These are phyloP conservation scores for Myochromella boudieri DNA, from an alignment of 768 basidiomycete species.

Conservation along the genomic window DNA sequence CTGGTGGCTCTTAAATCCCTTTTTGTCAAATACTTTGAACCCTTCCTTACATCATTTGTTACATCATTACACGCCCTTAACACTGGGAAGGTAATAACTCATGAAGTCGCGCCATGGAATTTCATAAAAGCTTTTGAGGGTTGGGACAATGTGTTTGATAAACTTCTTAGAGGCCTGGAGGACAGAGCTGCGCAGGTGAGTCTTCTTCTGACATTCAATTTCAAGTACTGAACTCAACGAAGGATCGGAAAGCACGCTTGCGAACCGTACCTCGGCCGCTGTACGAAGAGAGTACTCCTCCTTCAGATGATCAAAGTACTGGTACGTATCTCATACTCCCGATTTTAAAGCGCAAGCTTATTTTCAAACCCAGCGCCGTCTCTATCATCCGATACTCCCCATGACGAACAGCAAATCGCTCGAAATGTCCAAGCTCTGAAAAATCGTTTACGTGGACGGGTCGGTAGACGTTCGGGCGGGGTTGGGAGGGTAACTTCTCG, in stretches of 20 bases:
- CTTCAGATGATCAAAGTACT: constrained; percentile 61
- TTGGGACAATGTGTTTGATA: constrained; percentile 83
- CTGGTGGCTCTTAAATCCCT: constrained; percentile 76
- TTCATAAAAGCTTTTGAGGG: constrained; percentile 69
- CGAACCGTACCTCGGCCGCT: constrained; percentile 39
- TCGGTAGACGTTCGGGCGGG: constrained; percentile 57
- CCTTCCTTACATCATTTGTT: constrained; percentile 80
- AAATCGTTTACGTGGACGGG: constrained; percentile 75
- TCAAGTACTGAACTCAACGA: constrained; percentile 3
- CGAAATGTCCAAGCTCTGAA: constrained; percentile 91
- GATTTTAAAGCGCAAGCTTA: constrained; percentile 1
- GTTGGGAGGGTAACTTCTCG: constrained; percentile 48
- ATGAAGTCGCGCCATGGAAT: constrained; percentile 55
- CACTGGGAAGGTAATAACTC: constrained; percentile 39
- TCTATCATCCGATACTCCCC: constrained; percentile 47
- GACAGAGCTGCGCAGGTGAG: constrained; percentile 69
- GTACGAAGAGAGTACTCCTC: constrained; percentile 43
- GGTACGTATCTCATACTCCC: constrained; percentile 33
- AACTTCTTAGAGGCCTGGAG: constrained; percentile 70
- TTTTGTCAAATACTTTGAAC: constrained; percentile 86
- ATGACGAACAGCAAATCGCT: constrained; percentile 89
- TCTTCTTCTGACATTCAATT: too few species aligned
- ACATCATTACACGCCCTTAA: constrained; percentile 74
- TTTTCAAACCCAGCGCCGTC: constrained; percentile 38
- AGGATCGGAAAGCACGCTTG: constrained; percentile 76